phyloP scores from a whole-genome alignment of 1,139 yeast genomes.

The Pichia cactophila region DNA sequence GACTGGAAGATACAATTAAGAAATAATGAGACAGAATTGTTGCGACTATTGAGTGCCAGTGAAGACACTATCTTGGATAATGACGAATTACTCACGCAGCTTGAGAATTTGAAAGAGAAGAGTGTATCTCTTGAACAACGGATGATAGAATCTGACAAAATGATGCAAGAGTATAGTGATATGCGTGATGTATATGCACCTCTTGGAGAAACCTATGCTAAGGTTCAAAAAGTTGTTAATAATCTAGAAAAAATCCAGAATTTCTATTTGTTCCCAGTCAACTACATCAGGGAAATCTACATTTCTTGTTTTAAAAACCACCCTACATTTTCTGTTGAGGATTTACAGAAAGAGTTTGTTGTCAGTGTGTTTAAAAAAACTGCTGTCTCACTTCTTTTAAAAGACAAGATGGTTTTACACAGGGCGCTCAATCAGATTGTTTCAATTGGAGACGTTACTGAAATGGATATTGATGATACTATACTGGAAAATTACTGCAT shows the following conservation, averaged over 20 bases:
- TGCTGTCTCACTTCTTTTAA: slow-evolving; percentile 43
- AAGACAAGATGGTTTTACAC: slow-evolving; percentile 30
- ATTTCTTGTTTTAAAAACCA: slow-evolving; percentile 30
- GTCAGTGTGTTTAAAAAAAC: slow-evolving; percentile 39
- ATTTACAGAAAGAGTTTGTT: slow-evolving; percentile 34
- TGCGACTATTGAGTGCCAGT: slow-evolving; percentile 50
- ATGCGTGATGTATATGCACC: slow-evolving; percentile 41
- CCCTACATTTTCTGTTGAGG: slow-evolving; percentile 9
- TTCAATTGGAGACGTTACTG: background rate
- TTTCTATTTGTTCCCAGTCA: slow-evolving; percentile 55
- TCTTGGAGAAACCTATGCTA: slow-evolving; percentile 49
- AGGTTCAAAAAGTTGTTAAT: slow-evolving; percentile 41
- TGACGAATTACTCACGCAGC: slow-evolving; percentile 47
- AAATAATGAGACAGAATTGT: slow-evolving; percentile 52
- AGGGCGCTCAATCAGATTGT: background rate
- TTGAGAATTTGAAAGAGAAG: slow-evolving; percentile 62
- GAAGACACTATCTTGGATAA: slow-evolving; percentile 64
- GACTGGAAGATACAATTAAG: slow-evolving; percentile 52
- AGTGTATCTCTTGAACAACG: slow-evolving; percentile 47
- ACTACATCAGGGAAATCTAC: slow-evolving; percentile 39
- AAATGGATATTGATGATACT: slow-evolving; percentile 7
- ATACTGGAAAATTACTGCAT: slow-evolving; percentile 21
- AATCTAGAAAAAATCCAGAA: slow-evolving; percentile 35
- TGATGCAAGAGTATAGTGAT: slow-evolving; percentile 47
- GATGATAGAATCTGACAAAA: slow-evolving; percentile 44